Conservation (phyloP, 2,329 filamentous ascomycete species). For the Hypoxylon sp. region DNA sequence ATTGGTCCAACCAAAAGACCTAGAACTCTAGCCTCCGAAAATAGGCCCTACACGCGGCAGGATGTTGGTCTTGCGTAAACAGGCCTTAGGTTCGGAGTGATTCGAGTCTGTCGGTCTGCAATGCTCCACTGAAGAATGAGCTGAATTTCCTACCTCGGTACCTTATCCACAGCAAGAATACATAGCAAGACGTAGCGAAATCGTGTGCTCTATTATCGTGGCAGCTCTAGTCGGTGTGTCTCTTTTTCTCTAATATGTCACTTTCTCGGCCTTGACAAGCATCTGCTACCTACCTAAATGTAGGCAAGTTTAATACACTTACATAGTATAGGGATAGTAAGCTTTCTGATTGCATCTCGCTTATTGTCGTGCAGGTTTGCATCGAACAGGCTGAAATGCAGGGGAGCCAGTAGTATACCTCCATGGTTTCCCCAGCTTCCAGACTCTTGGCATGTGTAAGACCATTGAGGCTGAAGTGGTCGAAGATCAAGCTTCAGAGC, state of each 20-base stretch:
- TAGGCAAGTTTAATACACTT: constrained; percentile 7
- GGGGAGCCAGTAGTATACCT: constrained; percentile 37
- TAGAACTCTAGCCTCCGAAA: constrained; percentile 26
- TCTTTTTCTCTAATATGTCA: constrained; percentile 9
- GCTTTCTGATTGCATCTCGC: constrained; percentile 34
- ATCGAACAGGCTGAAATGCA: constrained; percentile 42
- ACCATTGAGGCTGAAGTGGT: constrained; percentile 46
- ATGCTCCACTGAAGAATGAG: constrained; percentile 17
- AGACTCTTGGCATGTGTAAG: constrained; percentile 41
- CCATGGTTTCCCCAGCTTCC: constrained; percentile 41
- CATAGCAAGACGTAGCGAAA: background rate
- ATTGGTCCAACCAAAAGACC: constrained; percentile 37
- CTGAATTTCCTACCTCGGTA: background rate
- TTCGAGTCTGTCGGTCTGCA: constrained; percentile 31
- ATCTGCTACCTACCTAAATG: constrained; percentile 22
- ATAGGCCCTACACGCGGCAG: constrained; percentile 28
- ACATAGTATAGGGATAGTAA: constrained; percentile 22
- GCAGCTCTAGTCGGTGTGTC: background rate
- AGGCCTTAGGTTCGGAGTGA: constrained; percentile 27
- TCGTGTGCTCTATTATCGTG: background rate
- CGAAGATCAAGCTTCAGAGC: constrained; percentile 35
- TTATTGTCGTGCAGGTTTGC: constrained; percentile 34
- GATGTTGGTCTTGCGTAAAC: constrained; percentile 25
- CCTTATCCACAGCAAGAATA: background rate
- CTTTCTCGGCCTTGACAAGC: constrained; percentile 1